A percentile compares a stretch with the other conserved stretches of the same genome.
Evolutionary conservation across 345 rosid species (phyloP).

Genomic region (Eutrema japonicum): DNA sequence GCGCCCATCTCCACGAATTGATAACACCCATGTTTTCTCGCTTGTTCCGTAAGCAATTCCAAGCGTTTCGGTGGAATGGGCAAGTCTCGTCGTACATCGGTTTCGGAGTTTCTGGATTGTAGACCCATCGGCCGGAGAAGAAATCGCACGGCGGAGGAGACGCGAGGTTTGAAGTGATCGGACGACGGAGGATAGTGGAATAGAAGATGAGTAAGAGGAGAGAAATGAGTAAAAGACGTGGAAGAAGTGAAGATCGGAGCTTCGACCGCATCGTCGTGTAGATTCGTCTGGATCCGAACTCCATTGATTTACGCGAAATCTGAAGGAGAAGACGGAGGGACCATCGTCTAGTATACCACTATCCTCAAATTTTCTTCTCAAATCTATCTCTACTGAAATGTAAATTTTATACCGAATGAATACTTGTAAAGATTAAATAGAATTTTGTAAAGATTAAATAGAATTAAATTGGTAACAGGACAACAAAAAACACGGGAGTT

Average conservation of each 20-base stretch:
- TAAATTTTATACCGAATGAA: too few relatives aligned
- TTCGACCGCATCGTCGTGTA: constrained; percentile 57
- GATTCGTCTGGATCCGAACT: constrained; percentile 40
- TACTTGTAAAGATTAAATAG: too few relatives aligned
- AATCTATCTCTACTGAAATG: too few relatives aligned
- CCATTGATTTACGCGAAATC: constrained; percentile 28
- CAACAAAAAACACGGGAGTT: too few relatives aligned
- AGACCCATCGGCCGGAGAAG: constrained; percentile 77
- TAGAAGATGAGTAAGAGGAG: constrained; percentile 58
- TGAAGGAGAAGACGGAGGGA: constrained; percentile 5
- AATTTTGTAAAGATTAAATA: too few relatives aligned
- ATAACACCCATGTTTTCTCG: constrained; percentile 65
- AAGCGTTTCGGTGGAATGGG: constrained; percentile 91
- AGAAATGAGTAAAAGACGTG: constrained; percentile 55
- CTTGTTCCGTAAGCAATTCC: constrained; percentile 83
- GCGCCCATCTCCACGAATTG: constrained; percentile 93
- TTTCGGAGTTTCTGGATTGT: constrained; percentile 39
- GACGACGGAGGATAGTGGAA: constrained; percentile 46
- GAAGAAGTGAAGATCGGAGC: constrained; percentile 55
- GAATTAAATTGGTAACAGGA: too few relatives aligned
- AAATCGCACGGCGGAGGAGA: constrained; percentile 62
- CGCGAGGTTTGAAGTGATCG: constrained; percentile 25
- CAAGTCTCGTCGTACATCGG: constrained; percentile 78
- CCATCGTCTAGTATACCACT: too few relatives aligned
- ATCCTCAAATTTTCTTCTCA: too few relatives aligned